A percentile compares a stretch with the other conserved stretches of the same genome.
Conservation (phyloP, 2,329 filamentous ascomycete species). For the Verticillium klebahnii region DNA sequence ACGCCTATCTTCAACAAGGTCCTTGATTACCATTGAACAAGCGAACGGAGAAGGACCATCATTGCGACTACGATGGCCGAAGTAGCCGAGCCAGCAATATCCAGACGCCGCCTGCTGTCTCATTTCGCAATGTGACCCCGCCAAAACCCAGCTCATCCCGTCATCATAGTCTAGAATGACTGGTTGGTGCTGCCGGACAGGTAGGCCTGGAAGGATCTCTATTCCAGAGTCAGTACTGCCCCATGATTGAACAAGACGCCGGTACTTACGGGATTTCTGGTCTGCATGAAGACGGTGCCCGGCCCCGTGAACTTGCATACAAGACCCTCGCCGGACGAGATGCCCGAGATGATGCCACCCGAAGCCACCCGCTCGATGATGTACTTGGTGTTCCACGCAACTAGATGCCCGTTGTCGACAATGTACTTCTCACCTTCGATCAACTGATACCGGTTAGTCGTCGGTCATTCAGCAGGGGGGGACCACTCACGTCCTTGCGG, state of each 20-base stretch:
- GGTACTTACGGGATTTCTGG: conserved; percentile 68
- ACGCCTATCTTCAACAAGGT: too few relatives aligned
- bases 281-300: conserved; percentile 89
- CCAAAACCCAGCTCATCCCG: neutral
- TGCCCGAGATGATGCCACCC: conserved; percentile 85
- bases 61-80: too few relatives aligned
- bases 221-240: neutral
- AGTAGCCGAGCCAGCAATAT: too few relatives aligned
- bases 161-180: neutral
- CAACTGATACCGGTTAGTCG: conserved; percentile 30
- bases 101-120: neutral
- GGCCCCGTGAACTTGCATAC: conserved; percentile 94
- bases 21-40: too few relatives aligned
- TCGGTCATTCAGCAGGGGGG: neutral
- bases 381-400: conserved; percentile 97
- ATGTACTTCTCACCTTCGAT: conserved; percentile 78
- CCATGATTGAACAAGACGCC: too few relatives aligned
- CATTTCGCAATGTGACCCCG: neutral
- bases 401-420: conserved; percentile 87
- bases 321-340: conserved; percentile 78
- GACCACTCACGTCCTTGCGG: conserved; percentile 69
- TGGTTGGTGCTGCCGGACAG: conserved; percentile 42
- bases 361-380: conserved; percentile 84
- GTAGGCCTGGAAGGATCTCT: conserved; percentile 50
- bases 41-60: too few relatives aligned